phyloP scores from a whole-genome alignment of 805 yeast genomes.

The Sugiyamaella valdiviana region DNA sequence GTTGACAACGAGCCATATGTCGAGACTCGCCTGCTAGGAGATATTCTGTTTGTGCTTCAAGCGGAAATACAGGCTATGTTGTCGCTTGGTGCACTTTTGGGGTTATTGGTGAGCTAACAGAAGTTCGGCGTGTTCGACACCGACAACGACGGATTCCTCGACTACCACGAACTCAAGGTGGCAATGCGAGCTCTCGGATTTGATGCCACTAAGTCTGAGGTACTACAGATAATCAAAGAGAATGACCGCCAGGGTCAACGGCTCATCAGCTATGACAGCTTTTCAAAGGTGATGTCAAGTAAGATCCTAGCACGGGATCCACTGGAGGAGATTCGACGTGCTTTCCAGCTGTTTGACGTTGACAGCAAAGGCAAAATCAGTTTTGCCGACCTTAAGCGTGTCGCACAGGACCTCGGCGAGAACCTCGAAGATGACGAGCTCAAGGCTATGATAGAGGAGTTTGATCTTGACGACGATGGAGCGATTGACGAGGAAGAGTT shows the following conservation, averaged over 20 bases:
- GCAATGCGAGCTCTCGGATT: slow-evolving; percentile 94
- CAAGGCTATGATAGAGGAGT: slow-evolving; percentile 95
- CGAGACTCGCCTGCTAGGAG: too few relatives aligned
- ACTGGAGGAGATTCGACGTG: slow-evolving; percentile 81
- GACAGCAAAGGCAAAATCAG: slow-evolving; percentile 83
- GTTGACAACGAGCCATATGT: too few relatives aligned
- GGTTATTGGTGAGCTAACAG: background rate
- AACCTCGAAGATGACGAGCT: slow-evolving; percentile 86
- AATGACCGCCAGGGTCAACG: slow-evolving; percentile 65
- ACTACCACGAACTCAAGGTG: slow-evolving; percentile 88
- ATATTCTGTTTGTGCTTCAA: too few relatives aligned
- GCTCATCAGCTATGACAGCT: slow-evolving; percentile 72
- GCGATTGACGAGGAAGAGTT: slow-evolving; percentile 89
- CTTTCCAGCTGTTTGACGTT: slow-evolving; percentile 83
- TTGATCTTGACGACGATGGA: slow-evolving; percentile 94
- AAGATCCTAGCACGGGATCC: slow-evolving; percentile 87
- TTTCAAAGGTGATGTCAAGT: slow-evolving; percentile 71
- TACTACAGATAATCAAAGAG: slow-evolving; percentile 70
- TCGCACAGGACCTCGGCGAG: slow-evolving; percentile 90
- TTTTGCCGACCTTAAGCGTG: slow-evolving; percentile 74
- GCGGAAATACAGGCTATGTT: too few relatives aligned
- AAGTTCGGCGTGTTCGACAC: slow-evolving; percentile 78
- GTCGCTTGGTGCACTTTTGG: too few relatives aligned
- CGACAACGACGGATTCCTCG: slow-evolving; percentile 84
- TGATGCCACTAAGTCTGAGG: slow-evolving; percentile 72